A percentile compares a stretch with the other conserved stretches of the same genome.
phyloP scores from a whole-genome alignment of 2,329 filamentous ascomycete genomes.

The Setomelanomma holmii region DNA sequence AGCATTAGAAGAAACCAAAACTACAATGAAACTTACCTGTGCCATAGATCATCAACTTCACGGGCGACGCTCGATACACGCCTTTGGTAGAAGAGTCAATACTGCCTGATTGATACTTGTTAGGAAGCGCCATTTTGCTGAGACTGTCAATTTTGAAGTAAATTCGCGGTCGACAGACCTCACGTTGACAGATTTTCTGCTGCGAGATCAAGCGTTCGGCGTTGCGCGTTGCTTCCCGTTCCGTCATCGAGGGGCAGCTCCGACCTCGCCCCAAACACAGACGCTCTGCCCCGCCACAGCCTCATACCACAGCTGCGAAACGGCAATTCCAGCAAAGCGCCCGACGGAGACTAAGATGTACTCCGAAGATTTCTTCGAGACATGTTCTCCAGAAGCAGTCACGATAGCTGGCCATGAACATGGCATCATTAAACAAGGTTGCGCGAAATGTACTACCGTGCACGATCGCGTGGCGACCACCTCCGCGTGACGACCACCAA shows the following conservation, averaged over 20 bases:
- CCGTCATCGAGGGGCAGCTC: constrained; percentile 40
- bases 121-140: constrained; percentile 40
- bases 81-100: constrained; percentile 43
- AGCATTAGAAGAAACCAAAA: not conserved
- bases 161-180: too few species aligned
- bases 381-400: not conserved
- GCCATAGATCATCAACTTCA: constrained; percentile 49
- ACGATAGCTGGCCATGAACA: constrained; percentile 8
- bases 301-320: constrained; percentile 15
- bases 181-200: too few species aligned
- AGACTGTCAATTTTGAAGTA: not conserved
- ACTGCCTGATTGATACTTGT: constrained; percentile 43
- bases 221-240: constrained; percentile 16
- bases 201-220: constrained; percentile 5
- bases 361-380: too few species aligned
- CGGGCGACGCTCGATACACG: constrained; percentile 45
- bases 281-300: constrained; percentile 38
- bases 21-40: constrained; percentile 22
- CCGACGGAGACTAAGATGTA: too few species aligned
- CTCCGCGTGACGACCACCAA: too few species aligned
- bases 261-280: constrained; percentile 37
- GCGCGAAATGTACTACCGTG: constrained; percentile 68
- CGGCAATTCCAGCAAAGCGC: constrained; percentile 25
- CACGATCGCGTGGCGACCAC: too few species aligned
- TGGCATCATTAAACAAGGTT: constrained; percentile 40